Evolutionary conservation across 1,284 basidiomycete species (phyloP), one percentile per base, ranked within the genome.

Genomic region (Apiotrichum gamsii): DNA sequence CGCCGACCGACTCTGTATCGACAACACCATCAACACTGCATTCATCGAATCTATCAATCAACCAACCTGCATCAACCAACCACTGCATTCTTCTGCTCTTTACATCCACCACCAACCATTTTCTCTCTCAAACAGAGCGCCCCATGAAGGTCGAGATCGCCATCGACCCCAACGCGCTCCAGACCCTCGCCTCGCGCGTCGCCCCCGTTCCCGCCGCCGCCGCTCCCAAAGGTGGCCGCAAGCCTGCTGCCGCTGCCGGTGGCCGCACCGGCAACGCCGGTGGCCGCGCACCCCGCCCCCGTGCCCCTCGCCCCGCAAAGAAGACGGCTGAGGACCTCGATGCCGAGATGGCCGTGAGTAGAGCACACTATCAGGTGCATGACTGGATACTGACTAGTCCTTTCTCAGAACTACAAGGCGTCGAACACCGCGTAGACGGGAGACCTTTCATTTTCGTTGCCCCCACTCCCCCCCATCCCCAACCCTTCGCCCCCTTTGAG

Each of bases 141-240:
- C 87, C 91, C 21, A 94, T 98, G 87, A 94, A 91, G 79, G 91
- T 97, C 57, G 94, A 97, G 78, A 90, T 97, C 55, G 83, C 96
- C 38, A 80, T 96, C 67, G 89, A 94, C 77, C 90, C 90, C 20
- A 77, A 84, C 44, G 80, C 80, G 45, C 78, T 82, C n/a, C 78
- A 80, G 5, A 78, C 84, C 9, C 78, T 93, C 57, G 82, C 79
- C 18, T 80, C 69, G 15, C 70, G 74, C 34, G 72, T 75, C 31
- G 75, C 66, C 24, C 72, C 65, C 58, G 77, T 78, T 24, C 73
- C 79, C n/a, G 72, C 74, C 32, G 65, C 67, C 18, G 57, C 38
- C 35, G 52, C 62, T 20, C 57, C 37, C 19, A 46, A 52, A 36
- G 32, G 29, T 11, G 31, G 30, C 11, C 21, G 20, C 23, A 19